Base-by-base conservation (phyloP, 352 stramenopile species). In the Phytophthora lateralis region DNA sequence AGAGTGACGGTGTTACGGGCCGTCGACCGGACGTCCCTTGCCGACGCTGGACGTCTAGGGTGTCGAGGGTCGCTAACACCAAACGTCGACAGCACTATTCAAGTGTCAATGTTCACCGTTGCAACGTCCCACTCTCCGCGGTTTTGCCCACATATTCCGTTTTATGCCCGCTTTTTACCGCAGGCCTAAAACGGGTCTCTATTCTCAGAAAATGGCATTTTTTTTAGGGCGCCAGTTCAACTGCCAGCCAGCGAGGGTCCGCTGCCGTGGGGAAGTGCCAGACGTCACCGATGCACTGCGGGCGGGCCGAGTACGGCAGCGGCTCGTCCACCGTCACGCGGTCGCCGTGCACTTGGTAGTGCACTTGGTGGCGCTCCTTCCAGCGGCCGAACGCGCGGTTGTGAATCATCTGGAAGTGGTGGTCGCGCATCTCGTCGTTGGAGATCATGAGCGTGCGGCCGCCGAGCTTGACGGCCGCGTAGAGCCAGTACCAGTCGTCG, bases 401-500 rank as follows among this genome's bases (percentile, higher is more conserved):
- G 60, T 97, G 90, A 60, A 99, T 91, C 95, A 99, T 99, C 74
- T 98, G 91, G 82, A 99, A 99, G 77, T 99, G 97, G 81, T 99
- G 97, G 85, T 99, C 97, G 53, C 97, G 84, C 97, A 99, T 99
- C 81, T 99, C 95, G 75, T 99, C 97, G 80, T 99, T 99, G 3
- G 96, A 98, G 8, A 99, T 75, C 38, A 97, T 79, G 17, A 98
- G 68, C 50, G 80, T 90, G 45, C 83, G 78, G 1, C 78, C 78
- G 41, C 87, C 77, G n/a, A 89, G 72, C 60, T 88, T 90, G 39
- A 98, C 83, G 6, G 94, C 95, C 4, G 96, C 95, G 71, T 98
- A 98, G 66, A 99, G 89, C 97, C 97, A 99, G 79, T 98, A 99
- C 97, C 96, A 99, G 87, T 99, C 97, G 83, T 99, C 97, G 62